Evolutionary conservation across 768 basidiomycete genomes (phyloP).

Genomic region (Boletus huronensis): DNA sequence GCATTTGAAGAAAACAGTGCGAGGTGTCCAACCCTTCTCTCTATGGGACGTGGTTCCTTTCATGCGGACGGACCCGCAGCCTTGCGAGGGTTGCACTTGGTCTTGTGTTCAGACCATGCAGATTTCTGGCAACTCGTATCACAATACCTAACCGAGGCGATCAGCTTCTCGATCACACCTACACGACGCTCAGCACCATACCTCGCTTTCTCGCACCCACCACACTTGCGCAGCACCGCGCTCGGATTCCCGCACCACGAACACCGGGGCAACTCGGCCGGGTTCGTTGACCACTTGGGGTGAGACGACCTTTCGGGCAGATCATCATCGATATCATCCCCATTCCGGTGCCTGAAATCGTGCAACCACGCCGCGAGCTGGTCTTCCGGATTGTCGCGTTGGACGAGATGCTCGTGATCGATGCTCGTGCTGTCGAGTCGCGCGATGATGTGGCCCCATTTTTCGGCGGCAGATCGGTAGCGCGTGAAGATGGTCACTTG

Average conservation of each 20-base stretch:
- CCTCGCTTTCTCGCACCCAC: slow-evolving; percentile 42
- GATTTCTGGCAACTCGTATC: slow-evolving; percentile 16
- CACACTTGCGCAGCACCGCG: slow-evolving; percentile 52
- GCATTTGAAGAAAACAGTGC: not conserved
- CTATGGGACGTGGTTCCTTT: not conserved
- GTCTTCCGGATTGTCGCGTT: slow-evolving; percentile 46
- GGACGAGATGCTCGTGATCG: slow-evolving; percentile 30
- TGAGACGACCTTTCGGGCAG: slow-evolving; percentile 33
- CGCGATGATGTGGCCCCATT: slow-evolving; percentile 45
- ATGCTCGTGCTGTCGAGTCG: slow-evolving; percentile 32
- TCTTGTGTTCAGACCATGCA: slow-evolving; percentile 17
- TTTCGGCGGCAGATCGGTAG: slow-evolving; percentile 42
- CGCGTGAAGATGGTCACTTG: slow-evolving; percentile 48
- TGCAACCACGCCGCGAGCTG: slow-evolving; percentile 59
- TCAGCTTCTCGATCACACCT: not conserved
- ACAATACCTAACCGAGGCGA: slow-evolving; percentile 8
- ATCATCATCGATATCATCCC: slow-evolving; percentile 33
- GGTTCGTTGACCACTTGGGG: slow-evolving; percentile 46
- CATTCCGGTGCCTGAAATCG: slow-evolving; percentile 42
- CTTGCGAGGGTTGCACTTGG: slow-evolving; percentile 8
- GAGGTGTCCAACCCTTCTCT: not conserved
- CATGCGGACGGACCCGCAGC: not conserved
- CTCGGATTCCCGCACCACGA: slow-evolving; percentile 64
- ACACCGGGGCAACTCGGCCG: slow-evolving; percentile 54
- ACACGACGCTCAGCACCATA: slow-evolving; percentile 3